phyloP scores from a whole-genome alignment of 768 basidiomycete genomes.

The Hericium rajendrae region DNA sequence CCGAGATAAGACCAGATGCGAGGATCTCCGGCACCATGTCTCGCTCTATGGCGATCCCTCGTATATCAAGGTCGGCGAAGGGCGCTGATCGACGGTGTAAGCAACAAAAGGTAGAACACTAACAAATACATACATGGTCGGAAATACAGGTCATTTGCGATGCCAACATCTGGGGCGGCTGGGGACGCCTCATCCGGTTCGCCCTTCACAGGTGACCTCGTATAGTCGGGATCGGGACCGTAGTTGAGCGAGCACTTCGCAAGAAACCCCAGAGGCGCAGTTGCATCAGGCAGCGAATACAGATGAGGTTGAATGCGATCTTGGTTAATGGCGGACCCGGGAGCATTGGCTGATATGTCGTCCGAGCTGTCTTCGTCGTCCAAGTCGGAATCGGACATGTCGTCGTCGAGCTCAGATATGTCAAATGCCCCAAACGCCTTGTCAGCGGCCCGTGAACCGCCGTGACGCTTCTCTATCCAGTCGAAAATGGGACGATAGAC shows the following conservation, averaged over 20 bases:
- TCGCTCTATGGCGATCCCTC: constrained; percentile 24
- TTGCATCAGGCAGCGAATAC: neutral
- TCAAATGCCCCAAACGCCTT: constrained; percentile 19
- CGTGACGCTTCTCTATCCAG: constrained; percentile 21
- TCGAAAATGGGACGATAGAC: constrained; percentile 20
- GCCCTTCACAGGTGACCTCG: neutral
- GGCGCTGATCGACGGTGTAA: constrained; percentile 14
- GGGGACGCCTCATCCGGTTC: neutral
- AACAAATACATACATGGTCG: constrained; percentile 3
- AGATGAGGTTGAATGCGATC: neutral
- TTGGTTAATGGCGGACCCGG: neutral
- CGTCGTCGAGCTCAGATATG: constrained; percentile 22
- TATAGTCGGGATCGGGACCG: neutral
- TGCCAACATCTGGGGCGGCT: constrained; percentile 2
- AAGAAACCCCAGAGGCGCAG: constrained; percentile 9
- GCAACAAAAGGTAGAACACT: neutral
- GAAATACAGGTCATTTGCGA: constrained; percentile 13
- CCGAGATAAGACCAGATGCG: constrained; percentile 21
- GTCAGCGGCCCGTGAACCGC: constrained; percentile 10
- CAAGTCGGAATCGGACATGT: neutral
- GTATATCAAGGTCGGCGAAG: constrained; percentile 20
- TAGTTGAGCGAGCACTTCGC: constrained; percentile 8
- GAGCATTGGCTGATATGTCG: neutral
- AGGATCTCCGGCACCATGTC: constrained; percentile 24
- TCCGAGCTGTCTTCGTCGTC: neutral